Percentiles rank a stretch among this genome's conserved stretches.
Conservation (phyloP, 495 filamentous ascomycete species). For the Poronia punctata region DNA sequence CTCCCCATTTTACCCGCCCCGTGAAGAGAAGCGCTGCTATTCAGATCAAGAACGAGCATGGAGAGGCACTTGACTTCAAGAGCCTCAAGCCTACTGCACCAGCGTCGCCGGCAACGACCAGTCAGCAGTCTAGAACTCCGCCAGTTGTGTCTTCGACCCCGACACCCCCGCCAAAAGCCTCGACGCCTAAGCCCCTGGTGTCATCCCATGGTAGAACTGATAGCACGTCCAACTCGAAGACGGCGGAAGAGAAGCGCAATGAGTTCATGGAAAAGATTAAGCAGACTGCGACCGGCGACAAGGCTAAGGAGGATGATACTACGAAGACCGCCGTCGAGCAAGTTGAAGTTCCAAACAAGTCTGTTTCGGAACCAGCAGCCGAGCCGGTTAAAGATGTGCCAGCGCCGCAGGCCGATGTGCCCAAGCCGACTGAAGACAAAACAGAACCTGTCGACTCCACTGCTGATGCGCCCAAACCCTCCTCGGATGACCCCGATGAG, state of each 20-base stretch:
- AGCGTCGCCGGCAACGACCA: conserved; percentile 40
- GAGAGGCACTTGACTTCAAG: conserved; percentile 47
- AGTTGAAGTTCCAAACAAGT: conserved; percentile 22
- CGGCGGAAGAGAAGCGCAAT: conserved; percentile 41
- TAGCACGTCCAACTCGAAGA: conserved; percentile 36
- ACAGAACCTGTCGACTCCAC: conserved; percentile 38
- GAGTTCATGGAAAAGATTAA: conserved; percentile 47
- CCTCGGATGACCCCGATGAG: conserved; percentile 26
- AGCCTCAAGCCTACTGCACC: conserved; percentile 31
- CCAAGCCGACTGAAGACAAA: conserved; percentile 41
- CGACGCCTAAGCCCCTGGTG: conserved; percentile 34
- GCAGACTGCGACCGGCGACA: conserved; percentile 33
- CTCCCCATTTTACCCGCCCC: conserved; percentile 50
- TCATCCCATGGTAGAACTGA: conserved; percentile 43
- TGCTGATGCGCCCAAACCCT: conserved; percentile 30
- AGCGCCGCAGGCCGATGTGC: conserved; percentile 49
- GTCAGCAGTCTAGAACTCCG: conserved; percentile 45
- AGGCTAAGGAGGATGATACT: conserved; percentile 36
- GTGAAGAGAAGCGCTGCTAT: conserved; percentile 62
- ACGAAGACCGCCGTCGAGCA: conserved; percentile 36
- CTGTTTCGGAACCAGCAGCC: conserved; percentile 46
- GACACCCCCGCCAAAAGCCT: conserved; percentile 42
- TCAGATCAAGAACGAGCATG: conserved; percentile 70
- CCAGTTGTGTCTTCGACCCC: conserved; percentile 46
- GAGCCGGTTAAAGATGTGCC: conserved; percentile 61